phyloP scores from a whole-genome alignment of 2,329 filamentous ascomycete genomes.

The Nemania serpens region DNA sequence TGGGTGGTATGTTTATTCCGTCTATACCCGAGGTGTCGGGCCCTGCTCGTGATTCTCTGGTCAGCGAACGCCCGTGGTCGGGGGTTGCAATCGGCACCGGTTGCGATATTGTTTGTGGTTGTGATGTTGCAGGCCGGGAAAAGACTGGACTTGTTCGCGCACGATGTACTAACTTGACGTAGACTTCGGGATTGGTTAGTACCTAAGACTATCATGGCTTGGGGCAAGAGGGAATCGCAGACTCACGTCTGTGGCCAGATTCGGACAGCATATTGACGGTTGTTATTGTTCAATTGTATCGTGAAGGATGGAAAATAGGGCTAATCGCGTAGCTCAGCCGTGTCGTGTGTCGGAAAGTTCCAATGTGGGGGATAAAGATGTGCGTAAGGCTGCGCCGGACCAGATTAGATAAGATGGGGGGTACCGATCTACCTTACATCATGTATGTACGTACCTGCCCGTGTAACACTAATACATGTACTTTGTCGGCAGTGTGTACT shows the following conservation, averaged over 20 bases:
- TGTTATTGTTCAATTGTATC: conserved; percentile 1
- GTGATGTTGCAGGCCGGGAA: background rate
- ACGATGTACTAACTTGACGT: conserved; percentile 27
- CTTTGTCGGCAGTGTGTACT: too few relatives aligned
- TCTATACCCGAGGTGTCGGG: conserved; percentile 27
- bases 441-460: background rate
- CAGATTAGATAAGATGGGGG: conserved; percentile 13
- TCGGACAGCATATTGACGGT: conserved; percentile 24
- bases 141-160: background rate
- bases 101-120: background rate
- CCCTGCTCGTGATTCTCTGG: conserved; percentile 12
- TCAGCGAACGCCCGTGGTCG: conserved; percentile 10
- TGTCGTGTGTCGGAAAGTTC: conserved; percentile 2
- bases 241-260: conserved; percentile 27
- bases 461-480: background rate
- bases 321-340: conserved; percentile 12
- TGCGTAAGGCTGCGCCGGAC: conserved; percentile 9
- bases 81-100: background rate
- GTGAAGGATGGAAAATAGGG: background rate
- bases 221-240: background rate
- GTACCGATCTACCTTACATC: background rate
- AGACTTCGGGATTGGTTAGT: conserved; percentile 19
- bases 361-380: conserved; percentile 17
- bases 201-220: background rate
- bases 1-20: conserved; percentile 25